Evolutionary conservation across 75 land plant genomes (phyloP).

Genomic region (Azolla pinnata): DNA sequence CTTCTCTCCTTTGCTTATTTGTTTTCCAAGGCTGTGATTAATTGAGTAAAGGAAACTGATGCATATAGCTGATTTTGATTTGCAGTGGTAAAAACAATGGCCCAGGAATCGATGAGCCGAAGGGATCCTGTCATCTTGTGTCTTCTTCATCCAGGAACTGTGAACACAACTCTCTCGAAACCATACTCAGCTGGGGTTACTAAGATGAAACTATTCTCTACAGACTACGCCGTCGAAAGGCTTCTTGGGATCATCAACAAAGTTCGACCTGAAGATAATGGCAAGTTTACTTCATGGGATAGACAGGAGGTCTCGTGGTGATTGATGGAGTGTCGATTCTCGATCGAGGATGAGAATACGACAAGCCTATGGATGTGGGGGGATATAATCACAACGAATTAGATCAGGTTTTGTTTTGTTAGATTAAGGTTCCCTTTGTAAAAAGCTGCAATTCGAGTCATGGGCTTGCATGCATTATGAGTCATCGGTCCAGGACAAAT

Average conservation of each 20-base stretch:
- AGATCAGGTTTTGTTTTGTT: no score
- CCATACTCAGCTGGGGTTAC: constrained; percentile 22
- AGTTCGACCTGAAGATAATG: constrained; percentile 19
- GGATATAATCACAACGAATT: no score
- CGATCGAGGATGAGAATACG: no score
- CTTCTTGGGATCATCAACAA: constrained; percentile 25
- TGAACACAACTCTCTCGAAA: constrained; percentile 30
- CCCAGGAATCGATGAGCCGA: constrained; percentile 22
- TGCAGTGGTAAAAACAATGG: constrained; percentile 32
- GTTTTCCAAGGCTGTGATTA: background rate
- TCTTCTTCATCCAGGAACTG: constrained; percentile 33
- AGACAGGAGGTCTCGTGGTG: constrained; percentile 32
- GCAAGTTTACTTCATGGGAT: constrained; percentile 40
- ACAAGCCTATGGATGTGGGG: no score
- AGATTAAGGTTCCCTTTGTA: no score
- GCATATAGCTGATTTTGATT: background rate
- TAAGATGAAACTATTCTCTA: constrained; percentile 26
- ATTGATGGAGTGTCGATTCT: no score
- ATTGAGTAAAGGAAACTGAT: background rate
- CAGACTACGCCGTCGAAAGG: constrained; percentile 28
- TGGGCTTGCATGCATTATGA: no score
- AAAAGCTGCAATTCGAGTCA: no score
- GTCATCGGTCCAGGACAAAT: no score
- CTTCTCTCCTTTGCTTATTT: background rate
- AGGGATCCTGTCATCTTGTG: constrained; percentile 22